Conservation (phyloP, 2,329 filamentous ascomycete species). For the Calonectria leucothoes region DNA sequence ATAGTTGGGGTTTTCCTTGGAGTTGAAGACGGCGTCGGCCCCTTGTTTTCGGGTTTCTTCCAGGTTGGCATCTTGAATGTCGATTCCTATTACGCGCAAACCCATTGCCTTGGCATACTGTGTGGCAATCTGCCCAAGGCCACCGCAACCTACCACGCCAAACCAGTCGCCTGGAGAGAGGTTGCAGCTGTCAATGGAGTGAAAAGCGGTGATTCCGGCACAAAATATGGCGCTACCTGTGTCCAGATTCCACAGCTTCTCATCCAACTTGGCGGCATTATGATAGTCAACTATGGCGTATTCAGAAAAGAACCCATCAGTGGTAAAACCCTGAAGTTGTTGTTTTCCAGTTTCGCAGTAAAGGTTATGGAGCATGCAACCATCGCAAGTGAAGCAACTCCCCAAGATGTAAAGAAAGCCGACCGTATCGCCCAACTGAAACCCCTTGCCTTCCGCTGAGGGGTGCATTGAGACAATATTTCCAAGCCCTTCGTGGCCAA, state of each 20-base stretch:
- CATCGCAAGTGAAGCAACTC: conserved; percentile 59
- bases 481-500: conserved; percentile 61
- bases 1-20: conserved; percentile 51
- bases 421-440: conserved; percentile 55
- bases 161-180: conserved; percentile 52
- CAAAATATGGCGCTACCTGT: conserved; percentile 58
- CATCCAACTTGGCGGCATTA: conserved; percentile 55
- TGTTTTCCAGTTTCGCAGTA: conserved; percentile 51
- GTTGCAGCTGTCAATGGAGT: conserved; percentile 51
- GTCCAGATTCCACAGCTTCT: conserved; percentile 38
- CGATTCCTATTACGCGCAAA: conserved; percentile 54
- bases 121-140: conserved; percentile 58
- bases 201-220: conserved; percentile 60
- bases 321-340: conserved; percentile 55
- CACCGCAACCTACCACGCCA: conserved; percentile 57
- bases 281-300: conserved; percentile 59
- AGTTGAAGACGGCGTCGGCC: conserved; percentile 56
- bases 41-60: conserved; percentile 52
- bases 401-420: conserved; percentile 59
- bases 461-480: conserved; percentile 52
- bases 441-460: conserved; percentile 50
- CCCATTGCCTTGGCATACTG: conserved; percentile 60
- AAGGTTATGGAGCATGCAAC: conserved; percentile 57
- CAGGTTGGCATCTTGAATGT: conserved; percentile 56
- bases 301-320: conserved; percentile 59